These are phyloP conservation scores for Penicillium mononematosum DNA, from an alignment of 495 filamentous ascomycete species.

Conservation along the genomic window DNA sequence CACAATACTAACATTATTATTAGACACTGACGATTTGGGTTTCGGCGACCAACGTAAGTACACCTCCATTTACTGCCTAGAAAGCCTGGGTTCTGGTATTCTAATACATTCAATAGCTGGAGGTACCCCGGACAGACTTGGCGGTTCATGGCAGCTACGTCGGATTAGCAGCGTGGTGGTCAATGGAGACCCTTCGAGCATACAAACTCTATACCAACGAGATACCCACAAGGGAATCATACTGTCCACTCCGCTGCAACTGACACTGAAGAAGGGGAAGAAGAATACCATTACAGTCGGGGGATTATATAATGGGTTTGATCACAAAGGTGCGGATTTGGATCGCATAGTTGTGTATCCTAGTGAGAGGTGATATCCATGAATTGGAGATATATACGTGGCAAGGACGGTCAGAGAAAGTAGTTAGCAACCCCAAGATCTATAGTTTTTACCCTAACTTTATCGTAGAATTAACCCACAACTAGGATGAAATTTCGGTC, in stretches of 20 bases:
- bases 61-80: not conserved
- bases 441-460: too few relatives aligned
- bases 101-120: conserved; percentile 19
- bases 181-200: conserved; percentile 22
- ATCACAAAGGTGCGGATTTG: conserved; percentile 27
- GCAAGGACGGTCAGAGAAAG: not conserved
- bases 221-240: conserved; percentile 32
- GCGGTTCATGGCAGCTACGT: conserved; percentile 29
- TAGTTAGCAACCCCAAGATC: not conserved
- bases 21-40: conserved; percentile 31
- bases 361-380: conserved; percentile 11
- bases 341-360: conserved; percentile 31
- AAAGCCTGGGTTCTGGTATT: not conserved
- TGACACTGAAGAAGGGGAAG: conserved; percentile 27
- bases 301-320: conserved; percentile 24
- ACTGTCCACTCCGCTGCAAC: conserved; percentile 25
- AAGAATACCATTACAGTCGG: conserved; percentile 28
- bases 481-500: too few relatives aligned
- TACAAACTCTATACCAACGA: conserved; percentile 26
- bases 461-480: too few relatives aligned
- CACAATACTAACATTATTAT: not conserved
- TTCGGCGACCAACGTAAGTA: conserved; percentile 31
- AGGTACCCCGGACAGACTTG: conserved; percentile 28
- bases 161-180: conserved; percentile 29
- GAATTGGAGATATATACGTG: not conserved